Evolutionary conservation across 768 basidiomycete species (phyloP), one percentile per base, ranked within the genome.

Genomic region (Mycena leptocephala): DNA sequence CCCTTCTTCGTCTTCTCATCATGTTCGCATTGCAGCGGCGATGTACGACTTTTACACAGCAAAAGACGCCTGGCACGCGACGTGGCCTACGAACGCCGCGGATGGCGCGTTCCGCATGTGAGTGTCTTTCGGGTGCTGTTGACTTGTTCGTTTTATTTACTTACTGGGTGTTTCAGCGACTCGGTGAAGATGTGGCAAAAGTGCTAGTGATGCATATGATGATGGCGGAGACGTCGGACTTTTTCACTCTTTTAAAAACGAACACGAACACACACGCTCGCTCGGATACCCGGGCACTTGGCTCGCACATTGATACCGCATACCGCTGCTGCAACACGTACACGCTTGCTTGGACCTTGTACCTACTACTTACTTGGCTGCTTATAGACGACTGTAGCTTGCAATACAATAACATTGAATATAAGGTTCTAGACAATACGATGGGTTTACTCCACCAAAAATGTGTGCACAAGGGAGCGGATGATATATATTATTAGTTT

Each of bases 51-150:
- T 96, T 82, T 91, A 92, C 22, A 72, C 82, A 10, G 90, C 87
- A 5, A 89, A 94, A 83, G 85, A 86, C 43, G 88, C 86, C 14
- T 97, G 96, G 96, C 87, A 85, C 68, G 81, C 85, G 70, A 94
- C 94, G 6, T 97, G 96, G 96, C 93, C 94, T 1, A 79, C 82
- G 24, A 89, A 83, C 55, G 83, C 87, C 20, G 88, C 91, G 56
- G 90, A 92, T 58, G 86, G 92, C 32, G 91, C 94, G 16, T 92
- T 97, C 76, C 90, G 93, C 70, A 90, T 97, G 94, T 94, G 78
- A 78, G 93, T 86, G 24, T 61, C 72, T 41, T 64, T 72, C n/a
- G n/a, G n/a, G n/a, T n/a, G n/a, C n/a, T n/a, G n/a, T n/a, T n/a
- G n/a, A n/a, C n/a, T n/a, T n/a, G n/a, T n/a, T n/a, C n/a, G n/a